Percentiles rank a stretch among this genome's conserved stretches.
These are phyloP conservation scores for Wickerhamomyces xylosicus DNA, from an alignment of 805 yeast genomes.

Conservation along the genomic window DNA sequence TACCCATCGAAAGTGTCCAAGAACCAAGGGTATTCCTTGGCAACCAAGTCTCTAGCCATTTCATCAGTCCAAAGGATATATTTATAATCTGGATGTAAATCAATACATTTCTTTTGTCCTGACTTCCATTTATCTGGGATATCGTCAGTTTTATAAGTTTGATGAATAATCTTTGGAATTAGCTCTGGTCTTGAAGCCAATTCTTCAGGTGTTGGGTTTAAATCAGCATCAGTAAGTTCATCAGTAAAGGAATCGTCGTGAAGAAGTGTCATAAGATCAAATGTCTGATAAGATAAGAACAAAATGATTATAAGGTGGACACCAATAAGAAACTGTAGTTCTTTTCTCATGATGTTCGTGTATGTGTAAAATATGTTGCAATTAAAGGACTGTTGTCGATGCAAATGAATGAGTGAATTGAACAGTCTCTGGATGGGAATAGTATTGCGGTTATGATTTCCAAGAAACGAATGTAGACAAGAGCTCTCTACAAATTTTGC, in stretches of 20 bases:
- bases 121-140: conserved; percentile 76
- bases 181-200: conserved; percentile 28
- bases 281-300: conserved; percentile 45
- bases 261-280: conserved; percentile 65
- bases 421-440: too few relatives aligned
- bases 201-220: conserved; percentile 38
- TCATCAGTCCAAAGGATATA: conserved; percentile 89
- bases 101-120: conserved; percentile 68
- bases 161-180: conserved; percentile 88
- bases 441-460: too few relatives aligned
- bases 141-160: conserved; percentile 72
- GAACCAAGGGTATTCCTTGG: conserved; percentile 81
- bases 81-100: conserved; percentile 79
- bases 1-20: conserved; percentile 67
- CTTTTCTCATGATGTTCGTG: conserved; percentile 44
- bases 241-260: conserved; percentile 62
- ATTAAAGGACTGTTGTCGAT: too few relatives aligned
- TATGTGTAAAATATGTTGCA: too few relatives aligned
- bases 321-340: conserved; percentile 48
- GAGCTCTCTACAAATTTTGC: too few relatives aligned
- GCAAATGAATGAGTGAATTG: neutral
- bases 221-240: conserved; percentile 51
- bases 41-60: conserved; percentile 67
- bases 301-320: conserved; percentile 38
- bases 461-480: too few relatives aligned